Evolutionary conservation across 495 filamentous ascomycete genomes (phyloP), one percentile per base, ranked within the genome.

Genomic region (Cercophora newfieldiana): DNA sequence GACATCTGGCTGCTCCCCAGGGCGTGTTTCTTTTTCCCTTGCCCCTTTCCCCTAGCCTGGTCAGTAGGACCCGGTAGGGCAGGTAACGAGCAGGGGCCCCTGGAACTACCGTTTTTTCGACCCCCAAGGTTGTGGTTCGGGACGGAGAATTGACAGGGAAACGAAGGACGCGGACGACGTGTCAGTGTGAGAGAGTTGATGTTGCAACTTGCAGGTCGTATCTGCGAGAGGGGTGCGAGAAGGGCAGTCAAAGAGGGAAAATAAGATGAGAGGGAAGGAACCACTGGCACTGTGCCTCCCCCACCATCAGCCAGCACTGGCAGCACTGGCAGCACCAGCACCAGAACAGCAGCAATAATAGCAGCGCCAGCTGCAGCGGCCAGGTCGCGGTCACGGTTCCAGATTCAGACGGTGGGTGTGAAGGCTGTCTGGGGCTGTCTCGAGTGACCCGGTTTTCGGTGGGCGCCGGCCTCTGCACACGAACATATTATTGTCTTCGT

Each of bases 61-160:
- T 29, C n/a, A 53, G 50, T 37, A 26, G 31, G 54, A 60, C 66
- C 61, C 61, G 47, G 55, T 48, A 64, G 47, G 61, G 66, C 65
- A 61, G 65, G 54, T 49, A 25, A 25, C 37, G 56, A 50, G 37
- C 66, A 68, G 66, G 61, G 61, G 33, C n/a, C 54, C 66, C 26
- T 26, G 61, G 61, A 51, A 47, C 48, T 24, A 31, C 57, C 53
- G 54, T 66, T 66, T 50, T 61, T 44, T 44, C 37, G 25, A 49
- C 25, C 21, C 33, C 50, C 63, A 19, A 30, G 29, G 49, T 56
- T 55, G 25, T 44, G 19, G 49, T 64, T 56, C 24, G 8, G 25
- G 26, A 50, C 19, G 26, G 26, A 22, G 47, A 18, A 12, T 31
- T 63, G 19, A 51, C 18, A 31, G 60, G 37, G 37, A 44, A 44